A percentile compares a stretch with the other conserved stretches of the same genome.
phyloP scores from a whole-genome alignment of 768 basidiomycete genomes.

The Termitomyces sp. region DNA sequence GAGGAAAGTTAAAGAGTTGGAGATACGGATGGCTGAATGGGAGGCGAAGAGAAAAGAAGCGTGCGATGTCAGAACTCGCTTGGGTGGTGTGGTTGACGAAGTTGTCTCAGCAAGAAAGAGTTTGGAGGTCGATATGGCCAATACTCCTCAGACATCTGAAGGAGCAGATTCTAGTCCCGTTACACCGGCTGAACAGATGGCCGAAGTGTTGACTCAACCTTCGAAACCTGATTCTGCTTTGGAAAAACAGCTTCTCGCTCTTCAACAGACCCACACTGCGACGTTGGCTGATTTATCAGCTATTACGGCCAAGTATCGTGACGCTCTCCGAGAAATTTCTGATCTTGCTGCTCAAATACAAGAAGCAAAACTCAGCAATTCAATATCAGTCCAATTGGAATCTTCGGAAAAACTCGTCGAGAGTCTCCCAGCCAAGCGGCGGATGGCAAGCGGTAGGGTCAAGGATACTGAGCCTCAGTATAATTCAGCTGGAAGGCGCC shows the following conservation, averaged over 20 bases:
- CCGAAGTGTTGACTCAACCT: constrained; percentile 21
- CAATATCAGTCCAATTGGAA: constrained; percentile 27
- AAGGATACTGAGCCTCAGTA: constrained; percentile 42
- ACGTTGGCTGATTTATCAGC: constrained; percentile 76
- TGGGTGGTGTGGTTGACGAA: constrained; percentile 63
- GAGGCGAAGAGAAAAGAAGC: constrained; percentile 65
- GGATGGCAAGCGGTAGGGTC: constrained; percentile 42
- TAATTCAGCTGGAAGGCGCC: constrained; percentile 52
- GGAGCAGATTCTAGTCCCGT: constrained; percentile 16
- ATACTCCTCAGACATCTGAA: constrained; percentile 12
- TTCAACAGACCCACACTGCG: constrained; percentile 80
- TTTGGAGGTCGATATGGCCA: constrained; percentile 46
- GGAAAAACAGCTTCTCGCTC: constrained; percentile 58
- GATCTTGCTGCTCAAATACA: constrained; percentile 89
- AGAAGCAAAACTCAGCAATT: constrained; percentile 68
- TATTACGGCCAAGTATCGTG: constrained; percentile 77
- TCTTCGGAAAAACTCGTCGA: constrained; percentile 40
- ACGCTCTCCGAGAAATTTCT: constrained; percentile 88
- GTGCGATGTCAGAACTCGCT: constrained; percentile 56
- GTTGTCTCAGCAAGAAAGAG: constrained; percentile 66
- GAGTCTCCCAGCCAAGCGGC: constrained; percentile 39
- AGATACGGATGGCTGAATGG: constrained; percentile 75
- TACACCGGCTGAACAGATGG: constrained; percentile 20
- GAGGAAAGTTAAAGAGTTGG: constrained; percentile 65
- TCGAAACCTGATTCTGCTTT: constrained; percentile 32